These are phyloP conservation scores for Calonectria naviculata DNA, from an alignment of 2,329 filamentous ascomycete species.

Conservation along the genomic window DNA sequence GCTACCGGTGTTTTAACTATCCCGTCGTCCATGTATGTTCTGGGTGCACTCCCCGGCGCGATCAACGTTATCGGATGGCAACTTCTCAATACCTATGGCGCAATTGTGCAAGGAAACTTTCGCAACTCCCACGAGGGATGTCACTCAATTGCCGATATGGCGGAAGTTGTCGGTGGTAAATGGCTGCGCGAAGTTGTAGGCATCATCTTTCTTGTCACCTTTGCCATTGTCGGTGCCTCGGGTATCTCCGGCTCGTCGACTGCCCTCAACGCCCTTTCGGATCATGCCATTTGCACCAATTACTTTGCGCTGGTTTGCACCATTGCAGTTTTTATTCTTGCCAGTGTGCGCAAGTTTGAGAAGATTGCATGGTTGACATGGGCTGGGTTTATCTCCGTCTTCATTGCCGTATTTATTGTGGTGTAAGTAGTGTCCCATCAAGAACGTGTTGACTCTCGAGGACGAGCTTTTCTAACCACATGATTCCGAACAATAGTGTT, in stretches of 20 bases:
- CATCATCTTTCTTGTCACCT: conserved; percentile 66
- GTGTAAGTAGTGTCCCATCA: conserved; percentile 49
- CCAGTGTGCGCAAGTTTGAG: conserved; percentile 67
- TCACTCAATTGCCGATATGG: conserved; percentile 58
- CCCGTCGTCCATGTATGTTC: conserved; percentile 53
- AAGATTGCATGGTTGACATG: conserved; percentile 72
- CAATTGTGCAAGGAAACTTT: conserved; percentile 53
- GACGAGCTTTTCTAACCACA: not conserved
- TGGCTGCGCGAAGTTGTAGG: conserved; percentile 65
- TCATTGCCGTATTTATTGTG: conserved; percentile 67
- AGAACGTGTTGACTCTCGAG: not conserved
- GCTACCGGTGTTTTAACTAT: conserved; percentile 56
- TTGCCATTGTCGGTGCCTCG: conserved; percentile 64
- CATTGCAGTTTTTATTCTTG: conserved; percentile 58
- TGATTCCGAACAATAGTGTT: conserved; percentile 47
- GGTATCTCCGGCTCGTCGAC: conserved; percentile 70
- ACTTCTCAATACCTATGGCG: conserved; percentile 52
- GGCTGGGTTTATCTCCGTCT: conserved; percentile 69
- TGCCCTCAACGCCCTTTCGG: conserved; percentile 68
- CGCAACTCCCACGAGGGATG: conserved; percentile 51
- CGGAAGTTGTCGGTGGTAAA: conserved; percentile 62
- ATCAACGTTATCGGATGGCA: conserved; percentile 56
- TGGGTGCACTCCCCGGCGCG: conserved; percentile 55
- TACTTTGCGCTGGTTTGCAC: conserved; percentile 67
- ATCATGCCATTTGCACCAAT: conserved; percentile 68